Evolutionary conservation across 2,329 filamentous ascomycete species (phyloP), one percentile per base, ranked within the genome.

Genomic region (Pezicula radicicola): DNA sequence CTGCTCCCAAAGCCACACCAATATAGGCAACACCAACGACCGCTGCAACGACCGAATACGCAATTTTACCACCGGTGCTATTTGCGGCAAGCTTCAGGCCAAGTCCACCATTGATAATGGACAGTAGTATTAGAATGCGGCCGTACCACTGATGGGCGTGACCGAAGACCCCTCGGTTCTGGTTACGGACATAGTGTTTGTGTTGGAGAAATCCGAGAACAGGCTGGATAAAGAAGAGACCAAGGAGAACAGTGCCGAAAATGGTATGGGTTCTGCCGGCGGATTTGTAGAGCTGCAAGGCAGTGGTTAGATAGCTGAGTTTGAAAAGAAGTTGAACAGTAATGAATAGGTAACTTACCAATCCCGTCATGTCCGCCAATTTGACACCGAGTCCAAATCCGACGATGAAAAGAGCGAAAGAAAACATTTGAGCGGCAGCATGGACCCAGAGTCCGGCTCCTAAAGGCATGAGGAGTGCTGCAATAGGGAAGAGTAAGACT

Each of bases 101-200:
- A 4, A 87, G 66, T 0, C 83, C 84, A 50, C 84, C 84, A 60
- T 87, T 87, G 59, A 87, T 64, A 42, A 86, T 72, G 25, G 81
- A 84, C 3, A 86, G 63, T 16, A 79, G 50, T 56, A 88, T 79
- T 41, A 87, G 65, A 1, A 70, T 60, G 16, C 84, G 76, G 12
- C 84, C 84, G 60, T 77, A 83, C 81, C 81, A 87, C 58, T 85
- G 78, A 62, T 88, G 84, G 1, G 71, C 63, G 57, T 84, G 68
- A 56, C 80, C 83, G 55, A 84, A 63, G 39, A 71, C 15, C 6
- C 77, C 77, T 35, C 83, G 79, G 25, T 60, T 42, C 48, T 74
- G 67, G 49, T 76, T 65, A 62, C 73, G 74, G 51, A 74, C 59
- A 65, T 73, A 87, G 61, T 80, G 67, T 30, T 63, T 60, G 65